phyloP scores from a whole-genome alignment of 257 asterid genomes.

The Nicotiana otophora region DNA sequence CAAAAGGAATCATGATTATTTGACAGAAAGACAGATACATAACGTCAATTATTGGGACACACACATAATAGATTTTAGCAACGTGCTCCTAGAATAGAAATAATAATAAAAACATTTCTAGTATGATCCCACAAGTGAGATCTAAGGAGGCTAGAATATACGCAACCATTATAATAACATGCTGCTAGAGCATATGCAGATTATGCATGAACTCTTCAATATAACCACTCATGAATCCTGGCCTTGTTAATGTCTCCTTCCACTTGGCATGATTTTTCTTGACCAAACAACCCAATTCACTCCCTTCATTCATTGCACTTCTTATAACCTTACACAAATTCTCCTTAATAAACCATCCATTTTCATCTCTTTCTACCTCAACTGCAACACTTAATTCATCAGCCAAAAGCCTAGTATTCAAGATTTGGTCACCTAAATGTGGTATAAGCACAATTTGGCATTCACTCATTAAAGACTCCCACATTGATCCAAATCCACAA shows the following conservation, averaged over 20 bases:
- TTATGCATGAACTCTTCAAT: conserved; percentile 43
- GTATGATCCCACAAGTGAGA: no score
- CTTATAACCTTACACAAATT: conserved; percentile 46
- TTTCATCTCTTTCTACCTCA: conserved; percentile 67
- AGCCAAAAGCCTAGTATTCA: conserved; percentile 61
- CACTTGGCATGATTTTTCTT: conserved; percentile 50
- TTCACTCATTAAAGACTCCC: conserved; percentile 74
- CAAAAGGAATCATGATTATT: no score
- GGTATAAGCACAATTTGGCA: conserved; percentile 66
- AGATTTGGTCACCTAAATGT: conserved; percentile 55
- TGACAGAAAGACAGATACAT: no score
- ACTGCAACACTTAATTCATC: conserved; percentile 68
- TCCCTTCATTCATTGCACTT: conserved; percentile 47
- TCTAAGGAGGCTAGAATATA: no score
- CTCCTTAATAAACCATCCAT: conserved; percentile 61
- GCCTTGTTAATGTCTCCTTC: conserved; percentile 34
- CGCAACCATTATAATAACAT: no score
- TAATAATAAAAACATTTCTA: no score
- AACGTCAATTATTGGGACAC: no score
- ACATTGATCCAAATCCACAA: conserved; percentile 86
- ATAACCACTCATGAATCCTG: conserved; percentile 41
- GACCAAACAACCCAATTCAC: conserved; percentile 39
- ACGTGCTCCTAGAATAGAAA: no score
- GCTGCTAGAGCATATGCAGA: conserved; percentile 32
- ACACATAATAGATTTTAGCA: no score